Conservation (phyloP, 2,329 filamentous ascomycete genomes). For the Venturia nashicola region DNA sequence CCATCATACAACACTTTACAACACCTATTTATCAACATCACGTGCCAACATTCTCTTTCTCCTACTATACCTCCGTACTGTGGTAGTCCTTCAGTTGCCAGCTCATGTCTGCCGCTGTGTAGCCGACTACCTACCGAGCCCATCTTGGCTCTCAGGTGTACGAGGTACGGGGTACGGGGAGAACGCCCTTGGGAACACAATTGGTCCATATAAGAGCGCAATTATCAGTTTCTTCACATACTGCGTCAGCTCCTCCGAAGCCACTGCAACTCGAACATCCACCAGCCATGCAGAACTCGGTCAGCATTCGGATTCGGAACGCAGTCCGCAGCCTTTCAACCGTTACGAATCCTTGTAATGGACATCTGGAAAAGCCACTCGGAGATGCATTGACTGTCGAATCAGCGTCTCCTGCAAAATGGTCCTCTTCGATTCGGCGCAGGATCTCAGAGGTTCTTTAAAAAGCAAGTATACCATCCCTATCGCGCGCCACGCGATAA, state of each 20-base stretch:
- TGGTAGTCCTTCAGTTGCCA: neutral
- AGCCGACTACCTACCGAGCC: neutral
- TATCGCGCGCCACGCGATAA: constrained; percentile 2
- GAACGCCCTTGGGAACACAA: neutral
- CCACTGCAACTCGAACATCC: neutral
- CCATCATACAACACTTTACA: too few relatives aligned
- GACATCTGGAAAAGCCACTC: neutral
- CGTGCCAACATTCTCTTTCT: neutral
- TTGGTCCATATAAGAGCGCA: neutral
- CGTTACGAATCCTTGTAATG: neutral
- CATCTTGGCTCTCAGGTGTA: neutral
- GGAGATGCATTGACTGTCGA: neutral
- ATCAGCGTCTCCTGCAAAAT: neutral
- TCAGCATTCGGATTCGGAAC: neutral
- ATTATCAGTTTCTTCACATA: neutral
- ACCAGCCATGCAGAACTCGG: neutral
- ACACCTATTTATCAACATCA: neutral
- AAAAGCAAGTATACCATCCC: neutral
- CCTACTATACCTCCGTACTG: too few relatives aligned
- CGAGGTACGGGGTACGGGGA: neutral
- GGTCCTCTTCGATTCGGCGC: neutral
- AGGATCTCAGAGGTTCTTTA: neutral
- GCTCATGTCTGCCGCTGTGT: neutral
- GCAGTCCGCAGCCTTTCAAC: neutral
- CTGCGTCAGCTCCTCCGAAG: constrained; percentile 1